Base-by-base conservation (phyloP, 768 basidiomycete species). In the Saitozyma podzolica region DNA sequence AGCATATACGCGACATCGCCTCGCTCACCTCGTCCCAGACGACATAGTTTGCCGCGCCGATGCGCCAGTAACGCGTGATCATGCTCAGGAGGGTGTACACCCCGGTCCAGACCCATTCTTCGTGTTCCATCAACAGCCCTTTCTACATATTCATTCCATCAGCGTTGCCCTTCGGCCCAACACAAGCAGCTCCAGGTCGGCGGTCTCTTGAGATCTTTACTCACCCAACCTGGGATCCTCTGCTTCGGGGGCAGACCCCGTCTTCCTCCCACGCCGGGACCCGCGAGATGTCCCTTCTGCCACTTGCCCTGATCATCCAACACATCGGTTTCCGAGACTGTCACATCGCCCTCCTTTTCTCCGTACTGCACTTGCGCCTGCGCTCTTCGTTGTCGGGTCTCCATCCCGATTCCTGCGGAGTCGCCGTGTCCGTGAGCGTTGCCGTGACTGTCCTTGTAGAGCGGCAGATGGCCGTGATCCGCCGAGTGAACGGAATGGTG, bases 11-110 rank as follows among this genome's bases (percentile, higher is more conserved):
- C n/a, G 41, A 55, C 53, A 11, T 17, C 14, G 40, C 61, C 5
- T 20, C 40, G 53, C 76, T 55, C 40, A 80, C 80, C 73, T 99
- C 96, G 80, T 99, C 96, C 96, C 95, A 98, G 62, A 98, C 87
- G 80, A 99, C 95, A 66, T 85, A 76, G 74, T 89, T 85, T 41
- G 90, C 84, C 59, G 87, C 85, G 11, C 96, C 95, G 52, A 99
- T 99, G 70, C 88, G 85, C 83, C 94, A 89, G 80, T 89, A 95
- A 39, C 94, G 88, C 6, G 95, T 96, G 86, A 90, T 92, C 82
- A 95, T 93, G 10, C 92, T 88, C 50, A 97, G 86, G 40, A 95
- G 85, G 48, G 94, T 96, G 82, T 98, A 99, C 45, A 92, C 81
- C 58, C 87, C 62, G n/a, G 75, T 73, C 69, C 73, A 78, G 40